Conservation (phyloP, 495 filamentous ascomycete genomes). For the Penicillium cinerascens region DNA sequence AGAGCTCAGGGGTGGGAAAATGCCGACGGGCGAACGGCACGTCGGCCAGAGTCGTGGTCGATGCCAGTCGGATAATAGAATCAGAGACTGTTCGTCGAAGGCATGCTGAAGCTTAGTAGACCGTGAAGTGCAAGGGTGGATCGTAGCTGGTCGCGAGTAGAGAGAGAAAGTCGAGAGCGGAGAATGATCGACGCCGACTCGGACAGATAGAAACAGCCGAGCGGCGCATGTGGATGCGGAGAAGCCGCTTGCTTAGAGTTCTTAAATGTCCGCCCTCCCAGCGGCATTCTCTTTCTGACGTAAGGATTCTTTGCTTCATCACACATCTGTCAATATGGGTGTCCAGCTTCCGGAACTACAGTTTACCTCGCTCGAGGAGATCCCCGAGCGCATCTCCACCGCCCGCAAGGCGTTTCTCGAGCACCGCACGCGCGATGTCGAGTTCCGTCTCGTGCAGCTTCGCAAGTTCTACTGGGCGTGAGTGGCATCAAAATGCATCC, state of each 20-base stretch:
- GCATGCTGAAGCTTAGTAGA: neutral
- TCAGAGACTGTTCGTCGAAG: neutral
- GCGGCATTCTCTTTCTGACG: neutral
- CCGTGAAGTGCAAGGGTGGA: too few relatives aligned
- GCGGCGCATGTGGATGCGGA: constrained; percentile 27
- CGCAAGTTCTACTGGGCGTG: constrained; percentile 91
- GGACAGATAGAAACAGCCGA: constrained; percentile 9
- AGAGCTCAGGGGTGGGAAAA: neutral
- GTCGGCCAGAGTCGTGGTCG: neutral
- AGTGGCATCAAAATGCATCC: constrained; percentile 12
- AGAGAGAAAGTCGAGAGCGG: neutral
- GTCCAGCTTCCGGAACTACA: constrained; percentile 53
- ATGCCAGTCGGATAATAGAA: neutral
- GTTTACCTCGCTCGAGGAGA: constrained; percentile 62
- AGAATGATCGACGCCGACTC: constrained; percentile 14
- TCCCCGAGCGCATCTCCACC: constrained; percentile 55
- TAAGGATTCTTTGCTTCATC: constrained; percentile 6
- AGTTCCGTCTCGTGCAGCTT: constrained; percentile 80
- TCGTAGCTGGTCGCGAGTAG: neutral
- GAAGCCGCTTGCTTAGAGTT: neutral
- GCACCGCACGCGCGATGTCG: constrained; percentile 75
- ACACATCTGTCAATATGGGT: constrained; percentile 17
- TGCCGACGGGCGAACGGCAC: too few relatives aligned
- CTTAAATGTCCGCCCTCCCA: neutral
- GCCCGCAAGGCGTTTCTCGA: constrained; percentile 64